Conservation (phyloP, 176 grass and related monocot species). For the Juncus effusus region DNA sequence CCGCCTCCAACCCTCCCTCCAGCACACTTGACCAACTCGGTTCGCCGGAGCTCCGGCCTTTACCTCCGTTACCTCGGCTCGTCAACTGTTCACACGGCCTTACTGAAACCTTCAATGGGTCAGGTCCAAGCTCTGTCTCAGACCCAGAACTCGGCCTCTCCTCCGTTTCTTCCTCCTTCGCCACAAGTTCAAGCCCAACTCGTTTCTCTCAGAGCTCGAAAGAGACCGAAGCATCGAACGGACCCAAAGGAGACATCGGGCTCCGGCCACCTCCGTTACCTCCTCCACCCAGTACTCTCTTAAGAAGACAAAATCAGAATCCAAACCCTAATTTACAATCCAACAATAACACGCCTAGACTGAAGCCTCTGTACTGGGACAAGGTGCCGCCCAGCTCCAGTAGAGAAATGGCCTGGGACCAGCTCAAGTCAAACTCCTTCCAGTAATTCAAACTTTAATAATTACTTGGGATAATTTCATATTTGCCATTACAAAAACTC, state of each 20-base stretch:
- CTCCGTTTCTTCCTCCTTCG: conserved; percentile 12
- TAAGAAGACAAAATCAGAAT: conserved; percentile 17
- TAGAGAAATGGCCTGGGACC: conserved; percentile 40
- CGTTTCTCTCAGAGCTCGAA: conserved; percentile 24
- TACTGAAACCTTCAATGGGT: not conserved
- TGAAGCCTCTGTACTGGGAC: conserved; percentile 30
- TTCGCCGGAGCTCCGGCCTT: conserved; percentile 38
- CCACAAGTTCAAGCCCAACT: conserved; percentile 22
- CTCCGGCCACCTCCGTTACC: conserved; percentile 4
- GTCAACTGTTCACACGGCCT: conserved; percentile 14
- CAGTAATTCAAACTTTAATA: conserved; percentile 35
- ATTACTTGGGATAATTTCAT: too few species aligned
- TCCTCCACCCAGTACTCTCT: conserved; percentile 10
- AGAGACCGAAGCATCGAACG: conserved; percentile 1
- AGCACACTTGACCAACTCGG: not conserved
- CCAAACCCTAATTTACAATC: not conserved
- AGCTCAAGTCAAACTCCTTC: conserved; percentile 57
- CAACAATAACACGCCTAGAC: conserved; percentile 8
- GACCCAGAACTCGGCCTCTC: not conserved
- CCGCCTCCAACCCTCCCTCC: not conserved
- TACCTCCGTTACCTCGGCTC: conserved; percentile 35
- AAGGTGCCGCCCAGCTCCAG: conserved; percentile 21
- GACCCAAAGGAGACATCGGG: not conserved
- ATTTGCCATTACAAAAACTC: too few species aligned
- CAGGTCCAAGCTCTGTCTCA: conserved; percentile 20